A percentile compares a stretch with the other conserved stretches of the same genome.
Conservation (phyloP, 441 rosid species). For the Oxalis stricta region DNA sequence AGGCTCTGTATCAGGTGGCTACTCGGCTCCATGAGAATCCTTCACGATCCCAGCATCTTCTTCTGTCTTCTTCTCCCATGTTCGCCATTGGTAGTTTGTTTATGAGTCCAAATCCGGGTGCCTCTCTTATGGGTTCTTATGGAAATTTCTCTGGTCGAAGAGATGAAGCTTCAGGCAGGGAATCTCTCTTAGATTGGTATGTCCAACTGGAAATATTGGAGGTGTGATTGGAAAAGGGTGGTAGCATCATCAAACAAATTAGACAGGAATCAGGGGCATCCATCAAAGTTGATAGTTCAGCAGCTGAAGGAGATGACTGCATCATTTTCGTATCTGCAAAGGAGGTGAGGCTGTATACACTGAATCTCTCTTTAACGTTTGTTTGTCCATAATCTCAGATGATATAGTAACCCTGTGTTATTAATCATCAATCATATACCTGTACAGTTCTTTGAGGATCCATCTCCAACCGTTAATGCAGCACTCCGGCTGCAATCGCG, state of each 20-base stretch:
- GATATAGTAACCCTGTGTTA: background rate
- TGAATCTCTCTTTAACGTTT: background rate
- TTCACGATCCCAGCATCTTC: constrained; percentile 39
- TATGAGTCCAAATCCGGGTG: constrained; percentile 14
- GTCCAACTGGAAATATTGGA: constrained; percentile 46
- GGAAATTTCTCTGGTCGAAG: constrained; percentile 31
- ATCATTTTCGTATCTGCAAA: constrained; percentile 31
- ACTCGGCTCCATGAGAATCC: constrained; percentile 51
- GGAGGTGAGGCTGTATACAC: constrained; percentile 20
- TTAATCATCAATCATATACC: constrained; percentile 3
- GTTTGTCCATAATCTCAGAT: background rate
- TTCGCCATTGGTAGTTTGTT: constrained; percentile 24
- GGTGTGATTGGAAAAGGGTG: constrained; percentile 52
- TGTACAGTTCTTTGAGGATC: constrained; percentile 38
- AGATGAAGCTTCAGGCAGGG: constrained; percentile 34
- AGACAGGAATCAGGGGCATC: constrained; percentile 49
- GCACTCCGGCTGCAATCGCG: constrained; percentile 53
- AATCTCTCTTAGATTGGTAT: constrained; percentile 45
- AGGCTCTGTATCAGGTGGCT: constrained; percentile 43
- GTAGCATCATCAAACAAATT: constrained; percentile 36
- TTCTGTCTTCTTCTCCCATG: constrained; percentile 23
- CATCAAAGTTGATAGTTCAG: constrained; percentile 37
- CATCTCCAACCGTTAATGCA: constrained; percentile 43
- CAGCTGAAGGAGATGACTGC: constrained; percentile 40
- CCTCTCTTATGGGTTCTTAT: constrained; percentile 32